Percentiles rank a stretch among this genome's conserved stretches.
phyloP scores from a whole-genome alignment of 148 eudicot species.

The Persicaria tinctoria region DNA sequence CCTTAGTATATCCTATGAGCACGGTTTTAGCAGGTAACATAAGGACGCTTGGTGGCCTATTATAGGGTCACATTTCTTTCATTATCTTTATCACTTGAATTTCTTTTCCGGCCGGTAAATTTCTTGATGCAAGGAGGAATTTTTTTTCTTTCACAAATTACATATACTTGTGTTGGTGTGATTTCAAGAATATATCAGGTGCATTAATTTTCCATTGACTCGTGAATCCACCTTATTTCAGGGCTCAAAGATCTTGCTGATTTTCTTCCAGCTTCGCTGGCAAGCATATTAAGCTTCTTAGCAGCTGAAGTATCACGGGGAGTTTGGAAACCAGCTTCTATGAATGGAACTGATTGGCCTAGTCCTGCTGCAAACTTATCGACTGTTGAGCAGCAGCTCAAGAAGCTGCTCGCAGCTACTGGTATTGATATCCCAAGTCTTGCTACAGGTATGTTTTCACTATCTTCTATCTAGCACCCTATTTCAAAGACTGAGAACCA shows the following conservation, averaged over 20 bases:
- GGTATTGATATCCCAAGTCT: slow-evolving; percentile 26
- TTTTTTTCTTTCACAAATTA: background rate
- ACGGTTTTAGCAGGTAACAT: background rate
- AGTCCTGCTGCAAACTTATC: slow-evolving; percentile 29
- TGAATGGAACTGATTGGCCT: slow-evolving; percentile 39
- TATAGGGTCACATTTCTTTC: background rate
- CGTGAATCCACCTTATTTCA: slow-evolving; percentile 11
- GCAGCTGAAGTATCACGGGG: slow-evolving; percentile 38
- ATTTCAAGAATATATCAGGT: background rate
- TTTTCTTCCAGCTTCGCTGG: slow-evolving; percentile 37
- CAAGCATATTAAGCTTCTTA: slow-evolving; percentile 28
- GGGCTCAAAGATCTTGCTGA: slow-evolving; percentile 33
- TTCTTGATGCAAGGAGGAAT: background rate
- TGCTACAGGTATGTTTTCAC: slow-evolving; percentile 18
- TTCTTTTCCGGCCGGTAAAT: background rate
- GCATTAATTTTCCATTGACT: background rate
- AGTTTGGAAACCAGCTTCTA: slow-evolving; percentile 28
- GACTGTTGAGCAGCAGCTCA: slow-evolving; percentile 26
- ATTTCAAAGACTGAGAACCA: too few relatives aligned
- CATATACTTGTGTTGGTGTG: background rate
- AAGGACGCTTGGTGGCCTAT: background rate
- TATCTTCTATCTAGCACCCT: background rate
- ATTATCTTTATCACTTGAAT: background rate
- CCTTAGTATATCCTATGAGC: background rate
- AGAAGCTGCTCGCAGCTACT: slow-evolving; percentile 26